Percentiles rank a stretch among this genome's conserved stretches.
Conservation (phyloP, 2,329 filamentous ascomycete species). For the Claviceps sp. region DNA sequence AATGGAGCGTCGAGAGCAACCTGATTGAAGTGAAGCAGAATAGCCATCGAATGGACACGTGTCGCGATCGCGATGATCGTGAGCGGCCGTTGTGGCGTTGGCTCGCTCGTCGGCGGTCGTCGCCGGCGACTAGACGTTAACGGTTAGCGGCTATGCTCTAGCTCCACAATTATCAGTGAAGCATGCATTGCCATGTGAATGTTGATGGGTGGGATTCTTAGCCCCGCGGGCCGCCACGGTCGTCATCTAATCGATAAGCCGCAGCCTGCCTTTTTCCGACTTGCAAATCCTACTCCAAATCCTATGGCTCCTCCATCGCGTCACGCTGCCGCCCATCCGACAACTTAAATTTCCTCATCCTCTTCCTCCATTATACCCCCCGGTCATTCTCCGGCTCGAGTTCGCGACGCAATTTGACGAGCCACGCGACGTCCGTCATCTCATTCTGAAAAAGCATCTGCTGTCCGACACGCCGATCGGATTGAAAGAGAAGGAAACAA, state of each 20-base stretch:
- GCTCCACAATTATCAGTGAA: not conserved
- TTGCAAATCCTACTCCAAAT: not conserved
- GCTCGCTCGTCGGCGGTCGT: no score
- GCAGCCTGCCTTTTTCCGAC: not conserved
- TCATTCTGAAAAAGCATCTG: not conserved
- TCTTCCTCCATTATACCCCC: not conserved
- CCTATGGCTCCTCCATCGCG: not conserved
- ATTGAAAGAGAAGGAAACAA: not conserved
- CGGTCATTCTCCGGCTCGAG: no score
- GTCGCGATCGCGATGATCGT: not conserved
- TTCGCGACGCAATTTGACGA: not conserved
- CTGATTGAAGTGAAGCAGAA: not conserved
- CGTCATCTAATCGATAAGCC: conserved; percentile 5
- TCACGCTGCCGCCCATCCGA: not conserved
- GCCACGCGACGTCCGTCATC: not conserved
- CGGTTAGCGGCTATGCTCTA: not conserved
- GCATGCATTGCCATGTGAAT: not conserved
- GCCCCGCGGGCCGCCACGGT: not conserved
- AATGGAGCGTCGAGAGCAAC: not conserved
- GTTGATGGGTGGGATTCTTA: not conserved
- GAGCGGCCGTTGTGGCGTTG: not conserved
- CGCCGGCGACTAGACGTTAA: not conserved
- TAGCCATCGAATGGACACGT: not conserved
- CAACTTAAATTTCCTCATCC: not conserved
- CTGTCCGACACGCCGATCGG: not conserved